A percentile compares a stretch with the other conserved stretches of the same genome.
These are phyloP conservation scores for Hypomyces rosellus DNA, from an alignment of 2,329 filamentous ascomycete genomes.

Conservation along the genomic window DNA sequence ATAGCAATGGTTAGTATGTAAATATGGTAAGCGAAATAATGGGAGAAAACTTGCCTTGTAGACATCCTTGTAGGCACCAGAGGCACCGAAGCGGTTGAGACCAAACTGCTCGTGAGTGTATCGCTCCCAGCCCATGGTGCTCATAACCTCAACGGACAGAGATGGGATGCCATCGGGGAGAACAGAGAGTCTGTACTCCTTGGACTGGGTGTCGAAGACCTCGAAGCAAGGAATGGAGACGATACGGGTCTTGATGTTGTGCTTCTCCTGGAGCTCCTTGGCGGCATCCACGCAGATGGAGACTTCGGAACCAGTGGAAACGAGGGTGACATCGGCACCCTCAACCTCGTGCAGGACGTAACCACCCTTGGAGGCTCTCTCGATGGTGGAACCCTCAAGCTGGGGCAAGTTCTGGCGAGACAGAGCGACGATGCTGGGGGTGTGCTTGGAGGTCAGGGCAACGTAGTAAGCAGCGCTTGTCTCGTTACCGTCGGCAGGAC, in stretches of 20 bases:
- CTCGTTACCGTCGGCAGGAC: constrained; percentile 97
- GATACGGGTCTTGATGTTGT: constrained; percentile 80
- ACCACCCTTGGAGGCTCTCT: constrained; percentile 87
- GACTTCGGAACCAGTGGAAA: constrained; percentile 95
- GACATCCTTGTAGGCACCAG: constrained; percentile 93
- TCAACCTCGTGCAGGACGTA: constrained; percentile 84
- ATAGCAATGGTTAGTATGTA: constrained; percentile 32
- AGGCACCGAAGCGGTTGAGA: constrained; percentile 97
- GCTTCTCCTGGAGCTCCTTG: constrained; percentile 84
- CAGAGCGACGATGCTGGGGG: constrained; percentile 87
- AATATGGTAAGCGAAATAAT: not conserved
- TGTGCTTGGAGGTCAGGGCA: constrained; percentile 81
- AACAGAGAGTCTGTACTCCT: constrained; percentile 91
- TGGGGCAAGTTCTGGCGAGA: constrained; percentile 98
- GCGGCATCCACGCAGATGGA: constrained; percentile 87
- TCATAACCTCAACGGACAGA: constrained; percentile 93
- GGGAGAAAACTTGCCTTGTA: constrained; percentile 63
- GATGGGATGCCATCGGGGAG: constrained; percentile 91
- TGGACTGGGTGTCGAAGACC: constrained; percentile 88
- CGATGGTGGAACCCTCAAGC: constrained; percentile 87
- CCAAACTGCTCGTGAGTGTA: constrained; percentile 99
- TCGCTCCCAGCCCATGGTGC: constrained; percentile 96
- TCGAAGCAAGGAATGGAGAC: constrained; percentile 96
- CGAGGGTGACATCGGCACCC: constrained; percentile 78
- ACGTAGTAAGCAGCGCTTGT: constrained; percentile 96